Percentiles rank a stretch among this genome's conserved stretches.
Evolutionary conservation across 2,329 filamentous ascomycete species (phyloP).

Genomic region (Fusarium sp.): DNA sequence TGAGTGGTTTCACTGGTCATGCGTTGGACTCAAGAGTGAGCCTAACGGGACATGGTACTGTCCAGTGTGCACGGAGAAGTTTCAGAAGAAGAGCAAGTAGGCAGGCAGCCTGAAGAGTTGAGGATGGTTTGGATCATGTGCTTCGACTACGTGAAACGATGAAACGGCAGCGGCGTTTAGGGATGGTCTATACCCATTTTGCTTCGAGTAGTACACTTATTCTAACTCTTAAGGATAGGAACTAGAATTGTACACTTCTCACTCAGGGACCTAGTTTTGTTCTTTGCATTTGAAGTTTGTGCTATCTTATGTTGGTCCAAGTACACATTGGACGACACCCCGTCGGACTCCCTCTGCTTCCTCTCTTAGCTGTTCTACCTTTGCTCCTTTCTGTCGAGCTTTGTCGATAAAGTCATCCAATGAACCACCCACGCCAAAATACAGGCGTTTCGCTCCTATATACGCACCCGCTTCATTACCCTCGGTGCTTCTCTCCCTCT

Average conservation of each 20-base stretch:
- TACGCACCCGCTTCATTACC: slow-evolving; percentile 67
- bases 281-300: background rate
- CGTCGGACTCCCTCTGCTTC: slow-evolving; percentile 70
- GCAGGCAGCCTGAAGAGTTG: background rate
- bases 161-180: slow-evolving; percentile 25
- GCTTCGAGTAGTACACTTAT: slow-evolving; percentile 10
- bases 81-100: slow-evolving; percentile 56
- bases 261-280: background rate
- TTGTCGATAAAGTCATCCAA: slow-evolving; percentile 76
- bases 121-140: background rate
- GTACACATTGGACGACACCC: slow-evolving; percentile 65
- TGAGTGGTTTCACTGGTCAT: slow-evolving; percentile 90
- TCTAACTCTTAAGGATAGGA: background rate
- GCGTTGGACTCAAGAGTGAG: slow-evolving; percentile 74
- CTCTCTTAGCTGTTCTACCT: slow-evolving; percentile 64
- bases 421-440: slow-evolving; percentile 87
- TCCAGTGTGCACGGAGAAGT: slow-evolving; percentile 67
- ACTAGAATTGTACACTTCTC: slow-evolving; percentile 10
- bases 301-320: slow-evolving; percentile 42
- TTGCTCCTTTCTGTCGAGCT: slow-evolving; percentile 60
- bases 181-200: slow-evolving; percentile 32
- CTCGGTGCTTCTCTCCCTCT: slow-evolving; percentile 52
- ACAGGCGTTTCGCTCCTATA: slow-evolving; percentile 81
- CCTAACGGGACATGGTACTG: slow-evolving; percentile 76
- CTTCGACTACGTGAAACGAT: background rate